Conservation (phyloP, 2,329 filamentous ascomycete genomes). For the Botryotinia calthae region DNA sequence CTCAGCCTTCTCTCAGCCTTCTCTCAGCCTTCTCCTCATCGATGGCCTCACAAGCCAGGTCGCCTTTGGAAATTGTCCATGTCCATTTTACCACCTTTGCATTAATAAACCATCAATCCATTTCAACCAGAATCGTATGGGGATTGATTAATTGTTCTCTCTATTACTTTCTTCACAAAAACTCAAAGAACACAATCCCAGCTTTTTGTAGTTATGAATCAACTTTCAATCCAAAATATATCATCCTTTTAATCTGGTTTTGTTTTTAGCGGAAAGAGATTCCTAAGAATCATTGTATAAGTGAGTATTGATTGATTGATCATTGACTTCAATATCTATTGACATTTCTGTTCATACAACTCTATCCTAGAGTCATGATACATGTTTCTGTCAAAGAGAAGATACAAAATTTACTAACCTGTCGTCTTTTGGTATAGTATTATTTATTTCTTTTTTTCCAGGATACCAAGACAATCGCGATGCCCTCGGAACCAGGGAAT, state of each 20-base stretch:
- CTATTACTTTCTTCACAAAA: neutral
- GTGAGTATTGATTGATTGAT: conserved; percentile 20
- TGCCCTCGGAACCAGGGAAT: conserved; percentile 46
- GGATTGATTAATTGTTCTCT: neutral
- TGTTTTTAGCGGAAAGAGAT: conserved; percentile 29
- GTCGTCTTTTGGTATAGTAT: conserved; percentile 25
- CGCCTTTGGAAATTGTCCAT: conserved; percentile 3
- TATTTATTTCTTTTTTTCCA: conserved; percentile 34
- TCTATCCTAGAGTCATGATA: neutral
- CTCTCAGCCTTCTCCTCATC: neutral
- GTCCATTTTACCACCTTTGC: neutral
- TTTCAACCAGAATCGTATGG: neutral
- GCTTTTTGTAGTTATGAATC: conserved; percentile 15
- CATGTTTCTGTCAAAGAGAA: neutral
- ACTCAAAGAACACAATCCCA: neutral
- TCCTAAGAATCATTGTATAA: conserved; percentile 31
- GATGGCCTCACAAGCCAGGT: conserved; percentile 18
- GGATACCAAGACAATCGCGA: conserved; percentile 32
- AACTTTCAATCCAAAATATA: conserved; percentile 1
- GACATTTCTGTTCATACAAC: neutral
- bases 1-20: conserved; percentile 1
- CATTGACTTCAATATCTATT: neutral
- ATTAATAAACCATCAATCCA: conserved; percentile 1
- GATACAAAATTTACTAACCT: neutral
- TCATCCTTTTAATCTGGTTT: conserved; percentile 30